phyloP scores from a whole-genome alignment of 2,329 filamentous ascomycete genomes.

The Apiospora phragmitis region DNA sequence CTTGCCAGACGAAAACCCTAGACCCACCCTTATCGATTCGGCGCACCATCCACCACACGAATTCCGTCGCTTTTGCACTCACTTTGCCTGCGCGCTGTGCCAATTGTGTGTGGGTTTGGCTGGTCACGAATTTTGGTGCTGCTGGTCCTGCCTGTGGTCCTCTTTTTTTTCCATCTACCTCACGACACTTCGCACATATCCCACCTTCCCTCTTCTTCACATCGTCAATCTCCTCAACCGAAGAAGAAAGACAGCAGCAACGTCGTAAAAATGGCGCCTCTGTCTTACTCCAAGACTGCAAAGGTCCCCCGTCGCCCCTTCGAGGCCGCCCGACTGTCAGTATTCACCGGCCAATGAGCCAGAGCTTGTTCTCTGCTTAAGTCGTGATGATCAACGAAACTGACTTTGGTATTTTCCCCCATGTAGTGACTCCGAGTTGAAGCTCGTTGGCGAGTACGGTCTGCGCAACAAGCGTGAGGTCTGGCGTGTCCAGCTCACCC shows the following conservation, averaged over 20 bases:
- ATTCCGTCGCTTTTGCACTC: neutral
- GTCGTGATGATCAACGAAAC: constrained; percentile 79
- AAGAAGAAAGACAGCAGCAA: constrained; percentile 36
- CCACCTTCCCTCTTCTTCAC: constrained; percentile 15
- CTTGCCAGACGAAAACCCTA: constrained; percentile 10
- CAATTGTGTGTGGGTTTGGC: constrained; percentile 3
- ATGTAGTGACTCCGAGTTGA: constrained; percentile 95
- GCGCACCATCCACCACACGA: constrained; percentile 7
- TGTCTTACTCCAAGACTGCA: constrained; percentile 98
- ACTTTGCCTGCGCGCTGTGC: neutral
- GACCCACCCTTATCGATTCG: constrained; percentile 1
- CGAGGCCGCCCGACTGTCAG: constrained; percentile 99
- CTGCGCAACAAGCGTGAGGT: constrained; percentile 99
- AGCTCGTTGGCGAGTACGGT: constrained; percentile 99
- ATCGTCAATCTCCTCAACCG: constrained; percentile 30
- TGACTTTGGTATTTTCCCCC: constrained; percentile 50
- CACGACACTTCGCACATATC: constrained; percentile 5
- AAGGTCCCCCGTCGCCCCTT: constrained; percentile 98
- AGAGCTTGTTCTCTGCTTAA: constrained; percentile 94
- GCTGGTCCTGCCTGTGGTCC: neutral
- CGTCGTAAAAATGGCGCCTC: constrained; percentile 44
- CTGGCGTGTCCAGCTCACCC: constrained; percentile 98
- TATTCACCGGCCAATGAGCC: constrained; percentile 94
- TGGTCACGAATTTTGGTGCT: constrained; percentile 1
- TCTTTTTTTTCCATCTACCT: constrained; percentile 10